Base-by-base conservation (phyloP, 2,329 filamentous ascomycete species). In the Colletotrichum melonis region DNA sequence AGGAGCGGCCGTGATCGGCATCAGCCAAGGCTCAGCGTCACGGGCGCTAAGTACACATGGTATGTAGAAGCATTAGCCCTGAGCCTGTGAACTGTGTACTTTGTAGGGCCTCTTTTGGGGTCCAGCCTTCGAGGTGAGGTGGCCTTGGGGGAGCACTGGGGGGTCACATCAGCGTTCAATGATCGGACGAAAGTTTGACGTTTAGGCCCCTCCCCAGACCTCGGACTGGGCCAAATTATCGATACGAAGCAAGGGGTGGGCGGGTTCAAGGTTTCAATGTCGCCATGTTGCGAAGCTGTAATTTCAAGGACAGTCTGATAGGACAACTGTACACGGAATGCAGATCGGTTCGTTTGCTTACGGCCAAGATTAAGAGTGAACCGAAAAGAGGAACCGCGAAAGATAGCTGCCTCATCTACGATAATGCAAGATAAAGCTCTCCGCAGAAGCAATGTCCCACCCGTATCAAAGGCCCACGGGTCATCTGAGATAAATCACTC, bases 131-230 rank as follows among this genome's bases (percentile, higher is more conserved):
- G 69, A 57, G 57, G 49, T 58, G 69, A 64, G 69, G 64, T 58
- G 56, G n/a, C 46, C 64, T 69, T 8, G 59, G 24, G 42, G 57
- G 58, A 16, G 14, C 46, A 49, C 42, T 56, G 57, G 58, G 58
- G 69, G 52, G 52, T 63, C 30, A 69, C 65, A 69, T 69, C 69
- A 68, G 30, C 57, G 54, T 54, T 52, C 65, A 69, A 54, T 57
- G 35, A 72, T 69, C 69, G 54, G 69, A 69, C 54, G 52, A 72
- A 63, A 54, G 66, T 69, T 69, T 64, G 65, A 72, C 65, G 64
- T 63, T 63, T 24, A 60, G 68, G 65, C 26, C 38, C 42, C 16
- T n/a, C 42, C 52, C 42, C 67, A 28, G 42, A 63, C 60, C 38
- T 63, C 26, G 42, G 60, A 63, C 42, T 63, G 60, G 60, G 42